A percentile compares a stretch with the other conserved stretches of the same genome.
These are phyloP conservation scores for Diplodia seriata DNA, from an alignment of 2,329 filamentous ascomycete species.

Conservation along the genomic window DNA sequence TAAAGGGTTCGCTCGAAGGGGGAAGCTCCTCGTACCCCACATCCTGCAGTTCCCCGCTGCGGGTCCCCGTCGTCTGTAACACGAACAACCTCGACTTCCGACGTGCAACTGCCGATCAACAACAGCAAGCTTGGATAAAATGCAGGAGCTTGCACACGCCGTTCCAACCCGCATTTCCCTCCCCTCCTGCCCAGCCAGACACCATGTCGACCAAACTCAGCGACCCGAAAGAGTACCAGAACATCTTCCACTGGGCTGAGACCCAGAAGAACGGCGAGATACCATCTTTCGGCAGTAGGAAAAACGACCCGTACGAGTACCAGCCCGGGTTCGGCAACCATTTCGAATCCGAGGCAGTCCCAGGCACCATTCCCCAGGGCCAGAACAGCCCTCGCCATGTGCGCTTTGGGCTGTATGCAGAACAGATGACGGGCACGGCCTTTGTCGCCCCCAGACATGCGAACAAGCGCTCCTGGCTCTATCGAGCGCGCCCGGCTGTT, in stretches of 20 bases:
- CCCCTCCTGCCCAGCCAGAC: neutral
- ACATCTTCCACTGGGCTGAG: conserved; percentile 61
- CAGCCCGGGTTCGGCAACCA: conserved; percentile 64
- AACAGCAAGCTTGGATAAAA: neutral
- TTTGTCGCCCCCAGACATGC: conserved; percentile 47
- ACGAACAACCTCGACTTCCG: neutral
- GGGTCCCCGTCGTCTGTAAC: conserved; percentile 3
- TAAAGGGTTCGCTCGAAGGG: neutral
- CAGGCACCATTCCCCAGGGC: conserved; percentile 55
- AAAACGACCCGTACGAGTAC: conserved; percentile 64
- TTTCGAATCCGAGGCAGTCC: conserved; percentile 56
- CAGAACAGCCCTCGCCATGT: conserved; percentile 52
- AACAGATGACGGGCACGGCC: conserved; percentile 47
- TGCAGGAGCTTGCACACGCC: neutral
- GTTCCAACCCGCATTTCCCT: neutral
- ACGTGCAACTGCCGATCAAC: conserved; percentile 22
- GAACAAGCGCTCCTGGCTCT: conserved; percentile 48
- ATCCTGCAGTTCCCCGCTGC: conserved; percentile 19
- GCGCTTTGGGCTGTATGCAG: conserved; percentile 47
- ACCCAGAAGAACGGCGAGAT: conserved; percentile 64
- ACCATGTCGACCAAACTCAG: conserved; percentile 36
- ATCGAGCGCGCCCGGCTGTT: conserved; percentile 47
- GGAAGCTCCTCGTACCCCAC: conserved; percentile 13
- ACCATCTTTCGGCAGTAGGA: conserved; percentile 61
- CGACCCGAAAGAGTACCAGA: conserved; percentile 48